phyloP scores from a whole-genome alignment of 1,284 basidiomycete species.

The Pseudozyma hubeiensis region DNA sequence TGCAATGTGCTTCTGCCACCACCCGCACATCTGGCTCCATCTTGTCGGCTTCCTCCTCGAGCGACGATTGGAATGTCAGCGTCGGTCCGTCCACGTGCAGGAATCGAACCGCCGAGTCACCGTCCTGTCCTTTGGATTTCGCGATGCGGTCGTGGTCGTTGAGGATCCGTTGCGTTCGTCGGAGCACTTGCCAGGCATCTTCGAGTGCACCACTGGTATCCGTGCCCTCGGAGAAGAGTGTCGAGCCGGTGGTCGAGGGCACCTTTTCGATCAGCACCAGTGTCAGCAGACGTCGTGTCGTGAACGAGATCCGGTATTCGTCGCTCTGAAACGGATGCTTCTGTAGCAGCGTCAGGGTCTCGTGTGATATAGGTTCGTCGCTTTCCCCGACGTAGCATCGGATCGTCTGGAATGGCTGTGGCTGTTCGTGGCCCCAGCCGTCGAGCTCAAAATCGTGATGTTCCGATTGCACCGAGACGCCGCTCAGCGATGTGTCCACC shows the following conservation, averaged over 20 bases:
- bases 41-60: slow-evolving; percentile 12
- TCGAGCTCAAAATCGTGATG: slow-evolving; percentile 55
- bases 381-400: slow-evolving; percentile 26
- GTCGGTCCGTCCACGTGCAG: slow-evolving; percentile 43
- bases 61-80: slow-evolving; percentile 27
- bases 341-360: slow-evolving; percentile 18
- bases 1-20: slow-evolving; percentile 40
- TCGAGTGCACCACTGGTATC: slow-evolving; percentile 10
- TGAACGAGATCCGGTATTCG: slow-evolving; percentile 29
- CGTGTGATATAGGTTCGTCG: slow-evolving; percentile 19
- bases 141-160: slow-evolving; percentile 38
- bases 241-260: slow-evolving; percentile 1
- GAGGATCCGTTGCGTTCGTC: slow-evolving; percentile 38
- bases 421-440: slow-evolving; percentile 48
- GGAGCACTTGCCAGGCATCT: slow-evolving; percentile 40
- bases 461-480: slow-evolving; percentile 24
- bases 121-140: slow-evolving; percentile 1
- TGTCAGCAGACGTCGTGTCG: slow-evolving; percentile 36
- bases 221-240: background rate
- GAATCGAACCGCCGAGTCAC: slow-evolving; percentile 17
- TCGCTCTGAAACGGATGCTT: slow-evolving; percentile 9
- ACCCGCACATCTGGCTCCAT: slow-evolving; percentile 34
- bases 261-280: slow-evolving; percentile 34
- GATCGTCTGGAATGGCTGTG: slow-evolving; percentile 30
- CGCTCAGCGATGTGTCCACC: slow-evolving; percentile 25